Evolutionary conservation across 2,329 filamentous ascomycete genomes (phyloP), one percentile per base, ranked within the genome.

Genomic region (Gnomoniopsis smithogilvyi): DNA sequence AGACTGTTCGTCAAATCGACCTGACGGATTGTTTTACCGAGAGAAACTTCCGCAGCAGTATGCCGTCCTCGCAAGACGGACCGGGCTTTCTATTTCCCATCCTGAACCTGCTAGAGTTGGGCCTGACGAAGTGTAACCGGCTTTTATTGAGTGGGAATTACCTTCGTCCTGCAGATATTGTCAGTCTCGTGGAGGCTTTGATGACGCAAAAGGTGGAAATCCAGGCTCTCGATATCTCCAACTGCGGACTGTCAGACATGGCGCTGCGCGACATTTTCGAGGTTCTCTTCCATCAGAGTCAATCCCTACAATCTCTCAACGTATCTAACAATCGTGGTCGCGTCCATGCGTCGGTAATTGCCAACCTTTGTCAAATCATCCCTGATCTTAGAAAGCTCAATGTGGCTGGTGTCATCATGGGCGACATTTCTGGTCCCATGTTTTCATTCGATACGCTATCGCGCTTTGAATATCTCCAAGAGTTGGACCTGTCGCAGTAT

Each of bases 1-100:
- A 82, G 59, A 82, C 79, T 0, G 76, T 85, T 34, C 75, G 78
- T 46, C 80, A 81, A 57, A 79, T 85, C 51, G 81, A 85, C 62
- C 67, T 85, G 34, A 77, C 75, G 17, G 80, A 81, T 51, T 73
- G 73, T 11, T 69, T 72, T 41, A 60, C 63, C 41, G 67, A 67
- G 43, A 60, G 67, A 17, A 60, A 65, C 2, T 58, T 64, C 6
- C 52, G 62, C 15, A 61, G 36, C 48, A 59, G 47, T 43, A 61
- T 51, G 48, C 57, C 49, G 24, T 47, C 54, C 19, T 48, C 43
- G n/a, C 36, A 59, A 34, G 33, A 58, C 46, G 50, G 58, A 19
- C 64, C 71, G 1, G 68, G 73, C 59, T 70, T 73, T 41, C 64
- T 74, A 3, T 63, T 67, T 6, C 72, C 82, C 1, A 74, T 85